Conservation (phyloP, 148 eudicot genomes). For the Oxyria digyna region DNA sequence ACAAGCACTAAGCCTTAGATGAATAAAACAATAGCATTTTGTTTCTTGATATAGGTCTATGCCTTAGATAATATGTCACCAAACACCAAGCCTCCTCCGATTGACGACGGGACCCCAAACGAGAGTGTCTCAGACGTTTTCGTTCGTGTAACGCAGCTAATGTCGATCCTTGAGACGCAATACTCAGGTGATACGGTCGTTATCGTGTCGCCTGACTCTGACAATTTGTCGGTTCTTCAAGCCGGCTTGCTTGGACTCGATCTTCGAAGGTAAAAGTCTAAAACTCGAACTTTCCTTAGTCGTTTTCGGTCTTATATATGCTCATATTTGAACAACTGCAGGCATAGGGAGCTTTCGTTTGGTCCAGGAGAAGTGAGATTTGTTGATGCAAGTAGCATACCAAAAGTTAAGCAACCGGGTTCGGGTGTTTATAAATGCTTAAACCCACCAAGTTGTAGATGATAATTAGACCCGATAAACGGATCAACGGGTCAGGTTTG, state of each 20-base stretch:
- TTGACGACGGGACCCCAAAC: constrained; percentile 87
- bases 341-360: constrained; percentile 77
- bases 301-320: background rate
- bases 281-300: background rate
- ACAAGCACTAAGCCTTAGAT: too few relatives aligned
- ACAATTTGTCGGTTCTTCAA: constrained; percentile 73
- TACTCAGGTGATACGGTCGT: constrained; percentile 83
- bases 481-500: too few relatives aligned
- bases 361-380: constrained; percentile 80
- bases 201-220: constrained; percentile 94
- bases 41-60: constrained; percentile 40
- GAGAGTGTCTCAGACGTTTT: constrained; percentile 95
- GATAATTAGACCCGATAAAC: too few relatives aligned
- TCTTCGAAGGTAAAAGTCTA: constrained; percentile 49
- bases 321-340: constrained; percentile 16
- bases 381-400: constrained; percentile 68
- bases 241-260: constrained; percentile 91
- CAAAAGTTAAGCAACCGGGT: constrained; percentile 66
- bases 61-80: constrained; percentile 63
- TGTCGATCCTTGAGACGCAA: constrained; percentile 95
- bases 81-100: constrained; percentile 81
- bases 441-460: constrained; percentile 87
- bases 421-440: constrained; percentile 70
- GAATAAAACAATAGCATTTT: too few relatives aligned
- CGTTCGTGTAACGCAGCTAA: constrained; percentile 95